These are phyloP conservation scores for Teunomyces gatunensis DNA, from an alignment of 805 yeast genomes.

Conservation along the genomic window DNA sequence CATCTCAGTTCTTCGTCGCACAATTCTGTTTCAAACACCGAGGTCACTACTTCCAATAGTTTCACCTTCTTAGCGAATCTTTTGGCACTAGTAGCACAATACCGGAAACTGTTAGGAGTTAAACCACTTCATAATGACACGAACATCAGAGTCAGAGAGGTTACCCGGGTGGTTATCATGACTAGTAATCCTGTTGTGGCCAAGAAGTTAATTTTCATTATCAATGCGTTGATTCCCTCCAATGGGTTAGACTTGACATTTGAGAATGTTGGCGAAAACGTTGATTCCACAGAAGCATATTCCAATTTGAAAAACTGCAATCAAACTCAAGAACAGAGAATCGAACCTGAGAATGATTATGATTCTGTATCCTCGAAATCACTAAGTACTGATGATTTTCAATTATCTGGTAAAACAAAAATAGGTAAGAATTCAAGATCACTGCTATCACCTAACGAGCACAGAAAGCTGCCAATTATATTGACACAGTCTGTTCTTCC, in stretches of 20 bases:
- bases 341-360: background rate
- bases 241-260: background rate
- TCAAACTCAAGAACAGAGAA: background rate
- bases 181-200: constrained; percentile 62
- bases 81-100: constrained; percentile 44
- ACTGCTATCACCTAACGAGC: background rate
- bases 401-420: background rate
- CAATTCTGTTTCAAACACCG: background rate
- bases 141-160: constrained; percentile 22
- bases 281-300: background rate
- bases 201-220: constrained; percentile 52
- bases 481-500: background rate
- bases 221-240: constrained; percentile 44
- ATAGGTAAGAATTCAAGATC: background rate
- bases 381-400: background rate
- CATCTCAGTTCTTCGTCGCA: background rate
- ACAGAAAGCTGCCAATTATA: background rate
- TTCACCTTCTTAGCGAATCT: constrained; percentile 47
- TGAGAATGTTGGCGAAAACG: background rate
- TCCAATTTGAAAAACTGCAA: background rate
- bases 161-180: constrained; percentile 53
- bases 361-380: background rate
- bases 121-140: constrained; percentile 32
- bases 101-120: constrained; percentile 30
- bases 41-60: constrained; percentile 6